These are phyloP conservation scores for Borealophlyctis nickersoniae DNA, from an alignment of 192 early-diverging fungal species.

Conservation along the genomic window DNA sequence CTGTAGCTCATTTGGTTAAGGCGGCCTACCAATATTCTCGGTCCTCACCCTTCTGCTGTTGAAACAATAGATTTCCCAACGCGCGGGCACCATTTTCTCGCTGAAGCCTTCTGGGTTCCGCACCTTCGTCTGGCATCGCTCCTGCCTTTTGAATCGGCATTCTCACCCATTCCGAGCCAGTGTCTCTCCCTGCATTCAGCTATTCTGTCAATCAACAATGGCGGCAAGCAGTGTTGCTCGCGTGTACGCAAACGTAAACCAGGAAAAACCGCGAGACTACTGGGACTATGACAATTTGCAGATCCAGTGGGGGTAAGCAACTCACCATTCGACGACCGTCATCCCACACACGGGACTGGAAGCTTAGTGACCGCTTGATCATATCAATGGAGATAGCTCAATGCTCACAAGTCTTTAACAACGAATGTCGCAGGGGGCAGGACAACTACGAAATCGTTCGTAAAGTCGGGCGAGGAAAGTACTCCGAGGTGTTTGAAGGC, in stretches of 20 bases:
- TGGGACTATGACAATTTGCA: constrained; percentile 97
- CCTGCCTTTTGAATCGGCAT: too few relatives aligned
- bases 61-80: too few relatives aligned
- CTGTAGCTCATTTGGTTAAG: too few relatives aligned
- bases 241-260: constrained; percentile 88
- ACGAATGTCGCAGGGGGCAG: constrained; percentile 60
- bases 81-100: too few relatives aligned
- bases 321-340: not conserved
- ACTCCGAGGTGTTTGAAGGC: constrained; percentile 99
- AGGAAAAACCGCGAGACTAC: constrained; percentile 76
- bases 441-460: constrained; percentile 97
- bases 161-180: too few relatives aligned
- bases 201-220: not conserved
- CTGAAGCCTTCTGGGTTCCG: too few relatives aligned
- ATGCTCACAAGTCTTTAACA: not conserved
- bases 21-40: too few relatives aligned
- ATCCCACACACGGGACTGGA: not conserved
- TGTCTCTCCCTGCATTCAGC: too few relatives aligned
- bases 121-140: too few relatives aligned
- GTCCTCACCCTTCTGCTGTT: too few relatives aligned
- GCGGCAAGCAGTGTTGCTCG: constrained; percentile 54
- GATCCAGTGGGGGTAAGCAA: constrained; percentile 86
- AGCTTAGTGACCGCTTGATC: not conserved
- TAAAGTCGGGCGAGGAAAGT: constrained; percentile 98
- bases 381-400: too few relatives aligned